phyloP scores from a whole-genome alignment of 2,329 filamentous ascomycete genomes.

The Verticillium nubilum region DNA sequence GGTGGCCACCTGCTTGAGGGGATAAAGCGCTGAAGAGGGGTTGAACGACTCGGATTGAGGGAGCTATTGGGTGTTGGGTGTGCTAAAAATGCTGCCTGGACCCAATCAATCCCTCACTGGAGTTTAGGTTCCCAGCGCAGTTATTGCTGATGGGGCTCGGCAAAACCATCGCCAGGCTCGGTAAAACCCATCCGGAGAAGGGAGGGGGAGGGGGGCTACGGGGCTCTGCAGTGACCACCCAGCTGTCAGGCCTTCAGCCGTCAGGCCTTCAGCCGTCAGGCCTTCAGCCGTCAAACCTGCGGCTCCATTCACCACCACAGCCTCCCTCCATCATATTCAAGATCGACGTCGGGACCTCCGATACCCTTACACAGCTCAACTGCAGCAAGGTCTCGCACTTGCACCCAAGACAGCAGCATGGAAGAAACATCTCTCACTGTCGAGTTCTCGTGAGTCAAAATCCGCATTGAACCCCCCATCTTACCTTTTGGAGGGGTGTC shows the following conservation, averaged over 20 bases:
- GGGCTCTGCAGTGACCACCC: not conserved
- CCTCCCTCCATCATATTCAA: not conserved
- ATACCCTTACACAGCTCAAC: not conserved
- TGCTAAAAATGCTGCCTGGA: too few relatives aligned
- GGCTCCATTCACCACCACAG: not conserved
- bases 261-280: not conserved
- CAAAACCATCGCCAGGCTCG: too few relatives aligned
- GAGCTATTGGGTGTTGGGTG: too few relatives aligned
- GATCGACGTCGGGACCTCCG: not conserved
- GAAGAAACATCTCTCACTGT: slow-evolving; percentile 55
- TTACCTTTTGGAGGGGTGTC: not conserved
- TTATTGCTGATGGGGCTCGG: too few relatives aligned
- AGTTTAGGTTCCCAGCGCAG: too few relatives aligned
- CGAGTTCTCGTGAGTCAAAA: slow-evolving; percentile 57
- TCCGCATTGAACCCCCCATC: not conserved
- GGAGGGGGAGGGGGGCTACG: too few relatives aligned
- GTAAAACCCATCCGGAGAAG: too few relatives aligned
- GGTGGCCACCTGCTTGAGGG: not conserved
- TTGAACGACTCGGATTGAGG: not conserved
- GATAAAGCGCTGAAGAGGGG: not conserved
- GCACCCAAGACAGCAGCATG: not conserved
- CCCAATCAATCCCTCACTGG: too few relatives aligned
- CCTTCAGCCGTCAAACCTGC: not conserved
- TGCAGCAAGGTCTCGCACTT: not conserved
- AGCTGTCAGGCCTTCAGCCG: not conserved